Evolutionary conservation across 176 grass and related monocot species (phyloP).

Genomic region (Zea luxurians): DNA sequence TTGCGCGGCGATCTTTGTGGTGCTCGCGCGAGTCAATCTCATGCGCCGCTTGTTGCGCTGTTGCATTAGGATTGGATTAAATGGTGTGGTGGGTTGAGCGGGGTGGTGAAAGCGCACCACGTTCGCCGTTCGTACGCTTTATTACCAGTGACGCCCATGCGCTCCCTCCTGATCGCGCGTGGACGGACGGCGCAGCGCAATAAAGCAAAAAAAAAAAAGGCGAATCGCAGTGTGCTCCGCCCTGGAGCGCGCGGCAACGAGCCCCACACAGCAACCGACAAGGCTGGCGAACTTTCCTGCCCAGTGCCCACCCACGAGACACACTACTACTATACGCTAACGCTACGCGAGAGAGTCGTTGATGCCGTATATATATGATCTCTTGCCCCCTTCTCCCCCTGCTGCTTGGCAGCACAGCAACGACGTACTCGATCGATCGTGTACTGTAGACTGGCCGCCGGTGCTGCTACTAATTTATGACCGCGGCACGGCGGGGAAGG

Average conservation of each 20-base stretch:
- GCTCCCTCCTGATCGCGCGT: background rate
- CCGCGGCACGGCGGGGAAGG: background rate
- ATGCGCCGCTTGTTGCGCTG: no score
- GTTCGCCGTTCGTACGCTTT: background rate
- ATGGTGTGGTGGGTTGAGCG: no score
- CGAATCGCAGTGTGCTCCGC: background rate
- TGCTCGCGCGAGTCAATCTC: background rate
- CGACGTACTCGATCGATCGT: background rate
- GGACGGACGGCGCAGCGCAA: background rate
- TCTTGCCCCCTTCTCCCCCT: background rate
- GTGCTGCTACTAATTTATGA: slow-evolving; percentile 3
- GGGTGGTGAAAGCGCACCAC: background rate
- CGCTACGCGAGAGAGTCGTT: background rate
- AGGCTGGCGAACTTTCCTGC: background rate
- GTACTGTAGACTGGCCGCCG: background rate
- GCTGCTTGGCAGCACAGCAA: background rate
- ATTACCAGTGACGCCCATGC: background rate
- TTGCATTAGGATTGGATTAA: no score
- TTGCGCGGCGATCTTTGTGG: background rate
- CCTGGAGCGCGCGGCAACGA: background rate
- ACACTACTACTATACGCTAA: no score
- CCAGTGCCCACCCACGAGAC: background rate
- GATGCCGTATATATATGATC: background rate
- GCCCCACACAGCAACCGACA: background rate
- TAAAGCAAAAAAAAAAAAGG: background rate